Percentiles rank a stretch among this genome's conserved stretches.
Evolutionary conservation across 495 filamentous ascomycete genomes (phyloP).

Genomic region (Sordaria brevicollis): DNA sequence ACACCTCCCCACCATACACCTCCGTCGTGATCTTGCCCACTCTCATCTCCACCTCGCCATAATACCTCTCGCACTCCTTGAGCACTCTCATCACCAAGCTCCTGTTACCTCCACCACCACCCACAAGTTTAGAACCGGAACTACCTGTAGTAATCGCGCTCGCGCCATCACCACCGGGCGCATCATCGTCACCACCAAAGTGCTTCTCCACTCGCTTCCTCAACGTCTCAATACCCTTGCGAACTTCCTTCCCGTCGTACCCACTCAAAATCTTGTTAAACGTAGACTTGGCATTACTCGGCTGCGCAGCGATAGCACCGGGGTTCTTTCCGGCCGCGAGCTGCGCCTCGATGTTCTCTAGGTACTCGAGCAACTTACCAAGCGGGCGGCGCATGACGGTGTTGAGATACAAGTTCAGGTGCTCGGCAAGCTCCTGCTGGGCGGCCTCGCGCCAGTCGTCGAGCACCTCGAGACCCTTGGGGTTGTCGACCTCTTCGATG

Average conservation of each 20-base stretch:
- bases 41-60: conserved; percentile 61
- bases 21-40: conserved; percentile 51
- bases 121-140: not conserved
- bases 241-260: conserved; percentile 74
- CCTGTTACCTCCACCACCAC: conserved; percentile 17
- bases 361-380: conserved; percentile 80
- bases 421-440: conserved; percentile 69
- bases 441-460: conserved; percentile 73
- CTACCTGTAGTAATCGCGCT: not conserved
- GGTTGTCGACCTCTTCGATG: conserved; percentile 71
- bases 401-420: conserved; percentile 76
- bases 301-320: conserved; percentile 51
- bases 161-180: not conserved
- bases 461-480: conserved; percentile 61
- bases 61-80: conserved; percentile 71
- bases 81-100: conserved; percentile 67
- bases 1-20: conserved; percentile 44
- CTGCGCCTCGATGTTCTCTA: conserved; percentile 71
- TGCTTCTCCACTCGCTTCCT: conserved; percentile 92
- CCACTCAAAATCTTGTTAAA: conserved; percentile 75
- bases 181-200: conserved; percentile 78
- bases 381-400: conserved; percentile 82
- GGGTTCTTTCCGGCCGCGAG: conserved; percentile 39
- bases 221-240: conserved; percentile 73
- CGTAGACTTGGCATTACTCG: conserved; percentile 64